Evolutionary conservation across 2,329 filamentous ascomycete genomes (phyloP), one percentile per base, ranked within the genome.

Genomic region (Penicillium griseofulvum): DNA sequence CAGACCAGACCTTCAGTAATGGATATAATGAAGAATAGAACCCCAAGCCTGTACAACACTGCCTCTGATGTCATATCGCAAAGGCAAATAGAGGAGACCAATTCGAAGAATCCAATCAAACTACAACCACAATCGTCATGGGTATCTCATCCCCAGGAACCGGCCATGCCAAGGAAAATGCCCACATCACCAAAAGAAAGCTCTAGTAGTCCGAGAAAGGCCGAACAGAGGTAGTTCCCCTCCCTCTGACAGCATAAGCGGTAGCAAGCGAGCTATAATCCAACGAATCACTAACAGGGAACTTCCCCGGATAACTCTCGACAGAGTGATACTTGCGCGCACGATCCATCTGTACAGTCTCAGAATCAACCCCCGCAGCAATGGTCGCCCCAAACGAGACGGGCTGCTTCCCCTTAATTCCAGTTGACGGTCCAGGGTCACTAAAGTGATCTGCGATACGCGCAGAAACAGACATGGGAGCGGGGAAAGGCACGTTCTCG

Each of bases 221-320:
- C 36, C 69, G 56, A 37, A 68, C 68, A 33, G 62, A 62, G 29
- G 63, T 70, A 43, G 55, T 63, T 17, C 62, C 65, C 33, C 54
- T 60, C 24, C 62, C 62, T n/a, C 60, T 58, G 45, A 70, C 56
- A 22, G 60, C 58, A 28, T 58, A 56, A 14, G 64, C 65, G 7
- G 63, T 66, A 4, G 66, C 69, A 58, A 70, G 46, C 7, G 56
- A 61, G 47, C 62, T 65, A 50, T 54, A 60, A 26, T 67, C 65
- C 57, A 66, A 16, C 1, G 61, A 55, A 50, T 71, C 69, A 34
- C 70, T 72, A 5, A 71, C 64, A 19, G 70, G 70, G 42, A 71
- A 72, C 33, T 63, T 61, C 2, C 69, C 70, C 0, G 69, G 70
- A 52, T 64, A 72, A 47, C 66, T 71, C 49, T 70, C 68, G 6